Conservation (phyloP, 2,329 filamentous ascomycete genomes). For the Chrysosporium queenslandicum region DNA sequence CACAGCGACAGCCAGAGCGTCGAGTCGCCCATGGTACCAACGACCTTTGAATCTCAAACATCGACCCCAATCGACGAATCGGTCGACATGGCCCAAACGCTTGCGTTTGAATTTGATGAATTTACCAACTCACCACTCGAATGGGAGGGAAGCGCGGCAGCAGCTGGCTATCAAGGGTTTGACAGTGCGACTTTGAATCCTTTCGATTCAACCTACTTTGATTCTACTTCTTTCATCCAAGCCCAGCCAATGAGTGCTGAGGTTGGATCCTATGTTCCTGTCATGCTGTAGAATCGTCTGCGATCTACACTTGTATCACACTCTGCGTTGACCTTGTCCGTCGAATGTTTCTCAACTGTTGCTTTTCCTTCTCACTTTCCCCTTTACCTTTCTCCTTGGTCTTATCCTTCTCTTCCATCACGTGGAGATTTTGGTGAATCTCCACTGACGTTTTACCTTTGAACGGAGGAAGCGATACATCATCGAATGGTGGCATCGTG, state of each 20-base stretch:
- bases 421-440: constrained; percentile 11
- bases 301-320: constrained; percentile 7
- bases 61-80: constrained; percentile 8
- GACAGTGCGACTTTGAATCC: constrained; percentile 22
- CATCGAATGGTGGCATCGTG: background rate
- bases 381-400: constrained; percentile 18
- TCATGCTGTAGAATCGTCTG: constrained; percentile 24
- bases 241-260: constrained; percentile 25
- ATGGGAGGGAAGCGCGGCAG: constrained; percentile 7
- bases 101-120: constrained; percentile 18
- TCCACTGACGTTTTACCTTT: constrained; percentile 2
- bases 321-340: constrained; percentile 19
- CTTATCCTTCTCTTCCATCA: constrained; percentile 20
- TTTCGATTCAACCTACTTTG: constrained; percentile 24
- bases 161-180: constrained; percentile 24
- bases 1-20: constrained; percentile 14
- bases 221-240: constrained; percentile 23
- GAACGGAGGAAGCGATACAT: background rate
- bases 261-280: constrained; percentile 30
- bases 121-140: constrained; percentile 15
- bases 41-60: constrained; percentile 7
- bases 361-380: constrained; percentile 20
- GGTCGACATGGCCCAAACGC: constrained; percentile 15
- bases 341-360: constrained; percentile 22
- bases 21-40: constrained; percentile 1